Evolutionary conservation across 768 basidiomycete species (phyloP).

Genomic region (Pleurotus djamor): DNA sequence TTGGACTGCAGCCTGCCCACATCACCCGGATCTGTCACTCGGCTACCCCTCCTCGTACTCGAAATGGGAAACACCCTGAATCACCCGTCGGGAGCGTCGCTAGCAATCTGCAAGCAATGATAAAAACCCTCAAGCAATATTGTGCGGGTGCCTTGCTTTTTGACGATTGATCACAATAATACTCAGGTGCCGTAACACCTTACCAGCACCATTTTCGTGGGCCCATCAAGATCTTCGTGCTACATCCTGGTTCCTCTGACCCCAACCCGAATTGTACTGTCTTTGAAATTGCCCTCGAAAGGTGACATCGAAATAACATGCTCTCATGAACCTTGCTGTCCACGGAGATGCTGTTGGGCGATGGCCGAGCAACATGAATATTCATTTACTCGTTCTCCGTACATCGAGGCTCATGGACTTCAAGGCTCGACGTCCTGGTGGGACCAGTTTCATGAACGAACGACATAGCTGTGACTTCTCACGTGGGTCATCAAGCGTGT

Average conservation of each 20-base stretch:
- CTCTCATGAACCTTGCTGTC: not conserved
- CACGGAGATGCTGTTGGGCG: not conserved
- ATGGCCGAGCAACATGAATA: not conserved
- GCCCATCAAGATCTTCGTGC: not conserved
- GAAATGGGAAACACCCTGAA: too few relatives aligned
- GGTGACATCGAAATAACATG: not conserved
- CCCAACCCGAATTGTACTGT: not conserved
- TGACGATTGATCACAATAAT: too few relatives aligned
- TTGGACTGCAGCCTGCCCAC: not conserved
- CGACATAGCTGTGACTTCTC: not conserved
- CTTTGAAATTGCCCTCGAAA: too few relatives aligned
- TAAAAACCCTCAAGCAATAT: too few relatives aligned
- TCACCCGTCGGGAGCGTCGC: not conserved
- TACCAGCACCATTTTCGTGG: not conserved
- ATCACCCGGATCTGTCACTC: conserved; percentile 6
- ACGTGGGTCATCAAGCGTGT: not conserved
- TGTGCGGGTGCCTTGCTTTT: too few relatives aligned
- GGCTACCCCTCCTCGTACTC: not conserved
- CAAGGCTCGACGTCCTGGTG: not conserved
- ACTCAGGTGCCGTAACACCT: not conserved
- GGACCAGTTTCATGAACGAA: not conserved
- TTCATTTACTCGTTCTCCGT: not conserved
- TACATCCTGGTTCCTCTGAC: not conserved
- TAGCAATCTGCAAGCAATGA: too few relatives aligned
- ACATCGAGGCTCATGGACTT: not conserved